Evolutionary conservation across 192 early-diverging fungal species (phyloP).

Genomic region (Diversispora eburnea): DNA sequence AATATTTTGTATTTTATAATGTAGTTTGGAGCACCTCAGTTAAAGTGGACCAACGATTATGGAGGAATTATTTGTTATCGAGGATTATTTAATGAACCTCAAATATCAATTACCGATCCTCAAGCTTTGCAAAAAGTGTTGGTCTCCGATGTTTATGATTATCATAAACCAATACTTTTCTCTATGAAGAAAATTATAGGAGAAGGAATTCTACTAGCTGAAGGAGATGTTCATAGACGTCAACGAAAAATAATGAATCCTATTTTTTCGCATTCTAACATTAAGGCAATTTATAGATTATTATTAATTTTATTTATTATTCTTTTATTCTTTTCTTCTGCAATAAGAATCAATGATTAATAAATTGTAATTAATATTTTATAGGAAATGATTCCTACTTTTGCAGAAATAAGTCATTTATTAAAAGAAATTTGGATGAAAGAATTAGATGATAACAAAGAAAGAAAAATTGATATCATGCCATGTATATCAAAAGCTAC

Average conservation of each 20-base stretch:
- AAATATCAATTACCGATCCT: slow-evolving; percentile 48
- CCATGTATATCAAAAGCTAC: slow-evolving; percentile 39
- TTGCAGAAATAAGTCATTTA: slow-evolving; percentile 32
- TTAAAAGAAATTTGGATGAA: slow-evolving; percentile 41
- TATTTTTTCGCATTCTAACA: slow-evolving; percentile 42
- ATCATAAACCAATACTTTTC: slow-evolving; percentile 37
- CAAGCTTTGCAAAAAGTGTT: slow-evolving; percentile 46
- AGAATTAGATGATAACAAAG: slow-evolving; percentile 26
- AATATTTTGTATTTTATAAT: background rate
- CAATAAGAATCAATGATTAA: background rate
- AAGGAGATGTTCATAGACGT: slow-evolving; percentile 47
- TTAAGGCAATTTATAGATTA: slow-evolving; percentile 37
- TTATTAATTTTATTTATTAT: slow-evolving; percentile 24
- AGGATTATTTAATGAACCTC: slow-evolving; percentile 39
- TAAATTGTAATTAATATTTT: background rate
- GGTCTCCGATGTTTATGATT: slow-evolving; percentile 43
- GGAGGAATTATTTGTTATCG: slow-evolving; percentile 49
- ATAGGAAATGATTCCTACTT: slow-evolving; percentile 27
- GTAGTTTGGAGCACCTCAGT: slow-evolving; percentile 43
- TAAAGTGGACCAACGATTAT: slow-evolving; percentile 47
- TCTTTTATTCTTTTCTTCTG: too few species aligned
- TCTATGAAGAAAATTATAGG: slow-evolving; percentile 42
- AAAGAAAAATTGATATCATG: slow-evolving; percentile 40
- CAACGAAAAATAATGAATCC: slow-evolving; percentile 61
- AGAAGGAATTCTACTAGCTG: slow-evolving; percentile 47